Evolutionary conservation across 495 filamentous ascomycete genomes (phyloP).

Genomic region (Podospora appendiculata): DNA sequence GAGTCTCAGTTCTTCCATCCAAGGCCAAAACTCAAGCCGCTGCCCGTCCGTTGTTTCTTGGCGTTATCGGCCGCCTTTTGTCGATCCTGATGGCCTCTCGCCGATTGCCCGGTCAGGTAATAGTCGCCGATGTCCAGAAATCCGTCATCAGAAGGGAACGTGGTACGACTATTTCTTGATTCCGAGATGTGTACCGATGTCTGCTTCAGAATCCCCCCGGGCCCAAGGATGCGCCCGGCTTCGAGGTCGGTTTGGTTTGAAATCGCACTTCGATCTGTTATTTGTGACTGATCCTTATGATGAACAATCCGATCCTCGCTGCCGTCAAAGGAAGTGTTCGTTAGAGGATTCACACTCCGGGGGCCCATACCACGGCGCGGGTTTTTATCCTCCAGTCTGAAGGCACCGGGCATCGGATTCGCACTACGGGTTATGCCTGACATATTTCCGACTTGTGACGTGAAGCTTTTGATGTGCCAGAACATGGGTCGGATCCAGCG

Average conservation of each 20-base stretch:
- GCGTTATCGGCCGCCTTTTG: too few relatives aligned
- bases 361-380: constrained; percentile 34
- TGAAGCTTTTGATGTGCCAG: constrained; percentile 20
- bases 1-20: neutral
- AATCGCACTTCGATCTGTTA: neutral
- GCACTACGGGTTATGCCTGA: constrained; percentile 16
- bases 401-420: constrained; percentile 12
- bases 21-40: neutral
- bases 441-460: constrained; percentile 11
- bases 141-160: neutral
- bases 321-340: constrained; percentile 40
- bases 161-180: neutral
- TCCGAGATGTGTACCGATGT: constrained; percentile 15
- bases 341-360: constrained; percentile 36
- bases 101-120: constrained; percentile 13
- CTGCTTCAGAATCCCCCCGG: constrained; percentile 14
- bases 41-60: too few relatives aligned
- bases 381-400: constrained; percentile 27
- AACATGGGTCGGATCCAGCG: constrained; percentile 27
- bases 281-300: neutral
- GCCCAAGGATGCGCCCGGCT: neutral
- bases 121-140: constrained; percentile 13
- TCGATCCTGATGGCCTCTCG: neutral
- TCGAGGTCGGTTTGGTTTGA: constrained; percentile 2
- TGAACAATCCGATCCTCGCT: constrained; percentile 43